Evolutionary conservation across 2,329 filamentous ascomycete genomes (phyloP), one percentile per base, ranked within the genome.

Genomic region (Fusarium guadeloupense): DNA sequence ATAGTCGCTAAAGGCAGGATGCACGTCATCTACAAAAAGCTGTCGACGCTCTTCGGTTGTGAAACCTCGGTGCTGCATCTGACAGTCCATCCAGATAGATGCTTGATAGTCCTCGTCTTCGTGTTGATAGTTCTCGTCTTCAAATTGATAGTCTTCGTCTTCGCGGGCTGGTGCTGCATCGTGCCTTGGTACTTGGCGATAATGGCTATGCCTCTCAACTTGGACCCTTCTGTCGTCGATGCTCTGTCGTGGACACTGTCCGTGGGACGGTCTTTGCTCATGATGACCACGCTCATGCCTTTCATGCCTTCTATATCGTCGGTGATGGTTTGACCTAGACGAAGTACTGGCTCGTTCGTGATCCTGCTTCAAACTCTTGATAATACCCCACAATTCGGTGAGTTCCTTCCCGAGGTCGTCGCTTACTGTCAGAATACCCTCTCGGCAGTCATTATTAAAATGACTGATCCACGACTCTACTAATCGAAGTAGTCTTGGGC

Each of bases 401-500:
- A 71, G 57, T 23, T 51, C 34, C 5, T 43, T 14, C 7, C 52
- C 54, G 6, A 71, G 30, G 14, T n/a, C 17, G 4, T 52, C 34
- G 33, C 69, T 69, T 20, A 28, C 37, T 5, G 43, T 31, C 19
- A 49, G 20, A 19, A 68, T 38, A 9, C 37, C 47, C 12, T 23
- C 42, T 17, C 44, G 39, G 34, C 39, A 35, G n/a, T 67, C 43
- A 25, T 20, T 16, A 33, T 57, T 62, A 21, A 76, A 73, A 17
- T 72, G 70, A 6, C 68, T 53, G 39, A 82, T 77, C 80, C 81
- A 84, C 7, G 74, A 74, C 19, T 81, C 76, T 1, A 84, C 68
- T 23, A 81, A 52, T 20, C 71, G 70, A 47, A 72, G 62, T 7
- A 84, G 61, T 9, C 75, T 74, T 17, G 80, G 79, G 8, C 53